phyloP scores from a whole-genome alignment of 129 eudicot genomes.

The Centrapalus pauciflorus region DNA sequence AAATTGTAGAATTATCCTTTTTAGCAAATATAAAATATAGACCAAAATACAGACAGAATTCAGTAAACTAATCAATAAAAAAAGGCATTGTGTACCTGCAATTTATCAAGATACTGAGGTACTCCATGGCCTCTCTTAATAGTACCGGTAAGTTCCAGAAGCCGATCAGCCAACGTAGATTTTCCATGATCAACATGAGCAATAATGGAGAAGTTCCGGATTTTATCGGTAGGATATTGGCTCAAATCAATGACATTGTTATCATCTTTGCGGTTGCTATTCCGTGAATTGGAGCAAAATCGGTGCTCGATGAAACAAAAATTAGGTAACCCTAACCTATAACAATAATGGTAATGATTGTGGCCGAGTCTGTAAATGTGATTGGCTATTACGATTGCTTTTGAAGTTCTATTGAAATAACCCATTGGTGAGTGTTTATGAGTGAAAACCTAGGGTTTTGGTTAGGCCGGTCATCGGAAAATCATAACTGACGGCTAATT shows the following conservation, averaged over 20 bases:
- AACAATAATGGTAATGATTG: neutral
- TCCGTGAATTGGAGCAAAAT: constrained; percentile 54
- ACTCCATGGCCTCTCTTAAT: constrained; percentile 81
- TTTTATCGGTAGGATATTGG: constrained; percentile 66
- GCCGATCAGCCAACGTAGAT: constrained; percentile 91
- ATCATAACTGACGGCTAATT: constrained; percentile 9
- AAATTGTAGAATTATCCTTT: neutral
- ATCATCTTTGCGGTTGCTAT: constrained; percentile 35
- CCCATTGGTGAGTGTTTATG: constrained; percentile 31
- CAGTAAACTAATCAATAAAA: neutral
- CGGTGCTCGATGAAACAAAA: constrained; percentile 27
- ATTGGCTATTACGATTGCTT: constrained; percentile 32
- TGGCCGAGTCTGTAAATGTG: neutral
- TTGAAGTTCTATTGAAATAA: constrained; percentile 35
- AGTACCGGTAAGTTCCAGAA: constrained; percentile 90
- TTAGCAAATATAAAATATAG: neutral
- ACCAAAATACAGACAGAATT: neutral
- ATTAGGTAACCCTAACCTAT: constrained; percentile 14
- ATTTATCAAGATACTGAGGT: constrained; percentile 88
- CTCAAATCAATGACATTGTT: constrained; percentile 56
- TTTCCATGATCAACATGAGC: constrained; percentile 99
- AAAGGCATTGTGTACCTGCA: constrained; percentile 48
- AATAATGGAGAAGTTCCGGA: constrained; percentile 86
- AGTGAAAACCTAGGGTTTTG: constrained; percentile 20
- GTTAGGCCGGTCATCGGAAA: neutral